These are phyloP conservation scores for Musa troglodytarum DNA, from an alignment of 176 grass and related monocot genomes.

Conservation along the genomic window DNA sequence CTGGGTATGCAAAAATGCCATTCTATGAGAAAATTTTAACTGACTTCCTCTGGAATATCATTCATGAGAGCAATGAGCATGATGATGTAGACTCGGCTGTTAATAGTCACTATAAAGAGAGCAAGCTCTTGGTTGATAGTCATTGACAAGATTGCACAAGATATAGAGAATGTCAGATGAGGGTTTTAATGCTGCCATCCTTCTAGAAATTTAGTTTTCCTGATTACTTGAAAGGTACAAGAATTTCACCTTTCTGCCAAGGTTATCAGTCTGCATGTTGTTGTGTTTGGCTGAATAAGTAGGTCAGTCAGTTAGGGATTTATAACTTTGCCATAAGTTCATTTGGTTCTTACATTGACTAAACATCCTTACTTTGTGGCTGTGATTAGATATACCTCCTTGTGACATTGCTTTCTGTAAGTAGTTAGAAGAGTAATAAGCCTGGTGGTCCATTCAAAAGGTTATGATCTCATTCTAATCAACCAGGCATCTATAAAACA, in stretches of 20 bases:
- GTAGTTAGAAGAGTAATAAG: neutral
- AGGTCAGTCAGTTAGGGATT: neutral
- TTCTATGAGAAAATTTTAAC: constrained; percentile 6
- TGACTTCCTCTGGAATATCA: constrained; percentile 6
- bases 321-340: neutral
- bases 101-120: neutral
- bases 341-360: constrained; percentile 9
- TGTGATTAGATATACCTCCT: neutral
- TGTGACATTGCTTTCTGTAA: neutral
- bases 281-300: constrained; percentile 3
- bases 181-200: neutral
- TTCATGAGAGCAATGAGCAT: neutral
- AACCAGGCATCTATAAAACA: neutral
- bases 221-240: neutral
- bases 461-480: neutral
- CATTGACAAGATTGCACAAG: neutral
- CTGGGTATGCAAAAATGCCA: constrained; percentile 21
- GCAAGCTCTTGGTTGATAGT: neutral
- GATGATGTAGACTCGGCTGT: neutral
- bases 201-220: neutral
- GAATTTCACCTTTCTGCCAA: neutral
- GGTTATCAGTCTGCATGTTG: neutral
- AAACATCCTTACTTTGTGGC: constrained; percentile 6
- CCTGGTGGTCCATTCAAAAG: neutral
- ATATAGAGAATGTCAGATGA: neutral